Evolutionary conservation across 2,329 filamentous ascomycete genomes (phyloP).

Genomic region (Metarhizium sp.): DNA sequence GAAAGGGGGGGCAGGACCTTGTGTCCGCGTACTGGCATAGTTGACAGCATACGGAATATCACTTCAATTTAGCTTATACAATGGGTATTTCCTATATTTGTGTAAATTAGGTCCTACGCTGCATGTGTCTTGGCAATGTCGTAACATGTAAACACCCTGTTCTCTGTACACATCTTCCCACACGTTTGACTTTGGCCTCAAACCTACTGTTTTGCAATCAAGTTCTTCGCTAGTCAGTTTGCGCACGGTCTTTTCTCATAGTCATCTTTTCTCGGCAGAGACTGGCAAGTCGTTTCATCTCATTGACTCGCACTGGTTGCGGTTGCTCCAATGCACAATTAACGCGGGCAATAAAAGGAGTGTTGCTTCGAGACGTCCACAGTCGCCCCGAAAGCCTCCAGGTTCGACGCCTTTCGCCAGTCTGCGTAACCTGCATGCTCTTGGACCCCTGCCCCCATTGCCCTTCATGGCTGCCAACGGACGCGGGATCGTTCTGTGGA

Average conservation of each 20-base stretch:
- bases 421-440: background rate
- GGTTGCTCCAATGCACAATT: conserved; percentile 22
- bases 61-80: background rate
- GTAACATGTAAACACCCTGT: background rate
- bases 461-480: background rate
- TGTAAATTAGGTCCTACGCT: background rate
- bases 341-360: conserved; percentile 16
- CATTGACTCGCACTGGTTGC: conserved; percentile 18
- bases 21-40: background rate
- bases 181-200: background rate
- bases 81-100: background rate
- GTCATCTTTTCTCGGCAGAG: conserved; percentile 17
- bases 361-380: conserved; percentile 12
- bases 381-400: conserved; percentile 9
- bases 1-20: background rate
- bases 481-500: background rate
- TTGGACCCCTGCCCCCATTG: background rate
- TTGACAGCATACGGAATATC: background rate
- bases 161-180: background rate
- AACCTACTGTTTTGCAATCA: background rate
- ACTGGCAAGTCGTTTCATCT: conserved; percentile 20
- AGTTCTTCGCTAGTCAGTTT: conserved; percentile 10
- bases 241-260: conserved; percentile 12
- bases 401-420: background rate
- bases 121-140: background rate